Evolutionary conservation across 495 filamentous ascomycete genomes (phyloP).

Genomic region (Oleoguttula mirabilis): DNA sequence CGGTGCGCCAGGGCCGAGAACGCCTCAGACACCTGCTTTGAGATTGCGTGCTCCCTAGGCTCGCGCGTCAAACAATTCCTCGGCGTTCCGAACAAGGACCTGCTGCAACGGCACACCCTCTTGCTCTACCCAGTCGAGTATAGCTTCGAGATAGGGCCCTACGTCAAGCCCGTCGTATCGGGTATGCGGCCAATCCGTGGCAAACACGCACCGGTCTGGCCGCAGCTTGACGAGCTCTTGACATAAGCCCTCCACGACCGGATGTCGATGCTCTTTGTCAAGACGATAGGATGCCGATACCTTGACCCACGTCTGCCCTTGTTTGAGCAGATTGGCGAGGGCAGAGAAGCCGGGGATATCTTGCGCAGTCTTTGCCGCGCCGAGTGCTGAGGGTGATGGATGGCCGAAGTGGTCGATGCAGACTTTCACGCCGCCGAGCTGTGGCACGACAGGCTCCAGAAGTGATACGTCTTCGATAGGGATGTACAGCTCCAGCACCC

Average conservation of each 20-base stretch:
- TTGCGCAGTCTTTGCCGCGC: slow-evolving; percentile 4
- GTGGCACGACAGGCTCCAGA: slow-evolving; percentile 34
- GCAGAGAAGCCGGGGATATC: slow-evolving; percentile 31
- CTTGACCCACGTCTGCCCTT: slow-evolving; percentile 37
- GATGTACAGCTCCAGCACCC: slow-evolving; percentile 41
- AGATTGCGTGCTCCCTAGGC: too few species aligned
- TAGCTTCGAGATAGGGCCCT: slow-evolving; percentile 33
- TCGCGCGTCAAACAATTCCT: slow-evolving; percentile 30
- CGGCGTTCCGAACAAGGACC: slow-evolving; percentile 37
- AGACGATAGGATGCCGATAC: slow-evolving; percentile 40
- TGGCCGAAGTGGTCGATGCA: slow-evolving; percentile 42
- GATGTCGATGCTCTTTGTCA: slow-evolving; percentile 27
- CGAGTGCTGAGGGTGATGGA: slow-evolving; percentile 7
- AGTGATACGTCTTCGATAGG: slow-evolving; percentile 33
- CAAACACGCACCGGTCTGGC: slow-evolving; percentile 31
- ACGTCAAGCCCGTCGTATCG: slow-evolving; percentile 37
- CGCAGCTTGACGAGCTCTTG: slow-evolving; percentile 22
- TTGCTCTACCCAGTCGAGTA: slow-evolving; percentile 33
- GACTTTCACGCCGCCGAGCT: slow-evolving; percentile 33
- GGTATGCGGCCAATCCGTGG: slow-evolving; percentile 45
- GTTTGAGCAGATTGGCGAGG: slow-evolving; percentile 31
- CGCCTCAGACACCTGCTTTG: too few species aligned
- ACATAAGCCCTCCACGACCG: slow-evolving; percentile 22
- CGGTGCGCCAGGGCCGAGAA: too few species aligned
- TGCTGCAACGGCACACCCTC: slow-evolving; percentile 32